Evolutionary conservation across 352 stramenopile species (phyloP).

Genomic region (Globisporangium irregulare): DNA sequence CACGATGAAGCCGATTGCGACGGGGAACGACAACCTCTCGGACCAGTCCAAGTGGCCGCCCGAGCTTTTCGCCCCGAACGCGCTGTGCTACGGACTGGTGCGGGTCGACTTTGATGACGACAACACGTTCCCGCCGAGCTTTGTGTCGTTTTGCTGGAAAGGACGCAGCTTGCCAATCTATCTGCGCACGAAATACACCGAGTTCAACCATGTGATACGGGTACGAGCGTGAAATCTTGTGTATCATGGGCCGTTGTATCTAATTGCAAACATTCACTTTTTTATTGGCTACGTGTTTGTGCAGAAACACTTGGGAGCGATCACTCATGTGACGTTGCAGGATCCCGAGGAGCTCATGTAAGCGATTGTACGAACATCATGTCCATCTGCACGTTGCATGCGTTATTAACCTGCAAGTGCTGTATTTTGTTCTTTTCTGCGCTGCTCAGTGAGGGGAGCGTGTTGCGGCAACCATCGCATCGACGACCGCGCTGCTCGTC

Average conservation of each 20-base stretch:
- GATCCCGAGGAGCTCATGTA: conserved; percentile 78
- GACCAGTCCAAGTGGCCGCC: conserved; percentile 70
- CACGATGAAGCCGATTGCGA: conserved; percentile 71
- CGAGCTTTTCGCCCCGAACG: conserved; percentile 73
- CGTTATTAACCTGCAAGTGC: background rate
- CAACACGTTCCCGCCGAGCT: conserved; percentile 57
- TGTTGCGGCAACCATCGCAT: conserved; percentile 59
- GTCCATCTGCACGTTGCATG: background rate
- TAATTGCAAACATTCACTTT: conserved; percentile 13
- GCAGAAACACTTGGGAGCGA: conserved; percentile 80
- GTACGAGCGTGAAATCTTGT: conserved; percentile 28
- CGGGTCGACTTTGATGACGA: conserved; percentile 70
- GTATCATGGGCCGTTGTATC: background rate
- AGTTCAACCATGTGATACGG: conserved; percentile 88
- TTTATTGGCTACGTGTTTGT: background rate
- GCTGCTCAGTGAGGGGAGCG: conserved; percentile 46
- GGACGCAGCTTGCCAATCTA: conserved; percentile 82
- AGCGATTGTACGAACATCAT: background rate
- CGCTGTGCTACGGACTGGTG: conserved; percentile 80
- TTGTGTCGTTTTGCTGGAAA: conserved; percentile 89
- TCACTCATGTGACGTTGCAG: conserved; percentile 72
- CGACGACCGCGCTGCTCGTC: conserved; percentile 66
- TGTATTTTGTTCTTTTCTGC: conserved; percentile 1
- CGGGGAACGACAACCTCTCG: conserved; percentile 60
- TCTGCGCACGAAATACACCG: conserved; percentile 81